phyloP scores from a whole-genome alignment of 495 filamentous ascomycete species.

The Hypoxylon fragiforme region DNA sequence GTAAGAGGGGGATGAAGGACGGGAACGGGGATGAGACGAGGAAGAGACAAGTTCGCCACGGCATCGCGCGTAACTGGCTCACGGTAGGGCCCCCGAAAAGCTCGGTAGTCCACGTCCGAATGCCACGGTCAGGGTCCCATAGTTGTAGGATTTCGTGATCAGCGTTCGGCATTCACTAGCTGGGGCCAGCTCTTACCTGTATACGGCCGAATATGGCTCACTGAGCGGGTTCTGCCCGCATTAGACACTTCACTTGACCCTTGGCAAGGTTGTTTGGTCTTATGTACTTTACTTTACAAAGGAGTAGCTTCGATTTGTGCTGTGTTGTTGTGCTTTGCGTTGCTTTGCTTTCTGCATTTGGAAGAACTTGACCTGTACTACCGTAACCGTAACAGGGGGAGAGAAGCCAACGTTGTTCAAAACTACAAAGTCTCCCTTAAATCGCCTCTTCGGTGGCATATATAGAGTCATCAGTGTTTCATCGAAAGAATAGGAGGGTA shows the following conservation, averaged over 20 bases:
- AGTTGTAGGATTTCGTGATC: slow-evolving; percentile 14
- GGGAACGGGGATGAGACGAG: neutral
- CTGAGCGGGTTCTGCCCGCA: slow-evolving; percentile 16
- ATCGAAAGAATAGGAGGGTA: too few relatives aligned
- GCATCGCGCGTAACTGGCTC: neutral
- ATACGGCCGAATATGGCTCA: slow-evolving; percentile 17
- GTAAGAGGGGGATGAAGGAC: neutral
- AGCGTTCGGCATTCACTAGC: slow-evolving; percentile 14
- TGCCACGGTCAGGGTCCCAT: slow-evolving; percentile 15
- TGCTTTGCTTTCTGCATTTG: too few relatives aligned
- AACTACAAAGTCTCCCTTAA: slow-evolving; percentile 33
- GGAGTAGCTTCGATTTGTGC: too few relatives aligned
- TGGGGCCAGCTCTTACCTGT: slow-evolving; percentile 3
- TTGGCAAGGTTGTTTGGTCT: neutral
- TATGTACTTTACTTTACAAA: too few relatives aligned
- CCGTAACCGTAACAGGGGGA: neutral
- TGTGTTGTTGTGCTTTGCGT: too few relatives aligned
- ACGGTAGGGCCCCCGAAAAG: neutral
- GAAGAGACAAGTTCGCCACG: slow-evolving; percentile 1
- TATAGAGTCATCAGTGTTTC: slow-evolving; percentile 23
- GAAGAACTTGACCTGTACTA: neutral
- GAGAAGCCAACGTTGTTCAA: neutral
- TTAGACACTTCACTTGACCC: slow-evolving; percentile 15
- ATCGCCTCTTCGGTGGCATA: slow-evolving; percentile 14
- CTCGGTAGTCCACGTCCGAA: slow-evolving; percentile 4